phyloP scores from a whole-genome alignment of 192 early-diverging fungal genomes.

The Coemansia sp. region DNA sequence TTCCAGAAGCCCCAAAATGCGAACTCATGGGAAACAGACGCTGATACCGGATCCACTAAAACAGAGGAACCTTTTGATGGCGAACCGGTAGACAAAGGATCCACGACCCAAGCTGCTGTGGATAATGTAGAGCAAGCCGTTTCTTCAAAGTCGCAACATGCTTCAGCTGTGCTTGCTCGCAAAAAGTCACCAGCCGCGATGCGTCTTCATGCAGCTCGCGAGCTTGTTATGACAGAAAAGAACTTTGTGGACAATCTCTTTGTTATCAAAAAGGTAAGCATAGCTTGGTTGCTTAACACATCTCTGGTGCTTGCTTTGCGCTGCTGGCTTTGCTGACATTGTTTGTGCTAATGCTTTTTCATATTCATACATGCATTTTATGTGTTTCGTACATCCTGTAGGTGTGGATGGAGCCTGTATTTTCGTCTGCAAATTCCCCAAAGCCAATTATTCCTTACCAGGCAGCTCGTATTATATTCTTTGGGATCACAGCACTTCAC shows the following conservation, averaged over 20 bases:
- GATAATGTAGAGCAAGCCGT: neutral
- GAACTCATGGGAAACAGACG: constrained; percentile 13
- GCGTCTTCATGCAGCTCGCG: constrained; percentile 48
- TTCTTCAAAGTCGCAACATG: neutral
- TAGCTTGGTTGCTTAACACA: neutral
- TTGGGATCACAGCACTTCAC: constrained; percentile 45
- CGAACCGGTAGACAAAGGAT: neutral
- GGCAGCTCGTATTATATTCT: constrained; percentile 44
- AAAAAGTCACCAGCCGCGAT: constrained; percentile 44
- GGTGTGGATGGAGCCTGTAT: constrained; percentile 57
- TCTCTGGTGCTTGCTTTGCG: neutral
- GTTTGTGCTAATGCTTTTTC: neutral
- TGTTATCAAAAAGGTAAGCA: constrained; percentile 50
- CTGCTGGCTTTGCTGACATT: neutral
- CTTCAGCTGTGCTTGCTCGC: neutral
- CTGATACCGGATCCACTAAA: constrained; percentile 23
- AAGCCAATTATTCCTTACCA: constrained; percentile 56
- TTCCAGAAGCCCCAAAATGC: neutral
- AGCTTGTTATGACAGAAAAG: constrained; percentile 54
- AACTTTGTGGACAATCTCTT: constrained; percentile 57
- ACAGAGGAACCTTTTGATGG: constrained; percentile 12
- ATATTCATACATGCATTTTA: neutral
- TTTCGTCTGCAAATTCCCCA: constrained; percentile 50
- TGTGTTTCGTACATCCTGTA: neutral
- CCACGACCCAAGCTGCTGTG: neutral